Evolutionary conservation across 2,329 filamentous ascomycete genomes (phyloP).

Genomic region (Rhinocladiella mackenziei): DNA sequence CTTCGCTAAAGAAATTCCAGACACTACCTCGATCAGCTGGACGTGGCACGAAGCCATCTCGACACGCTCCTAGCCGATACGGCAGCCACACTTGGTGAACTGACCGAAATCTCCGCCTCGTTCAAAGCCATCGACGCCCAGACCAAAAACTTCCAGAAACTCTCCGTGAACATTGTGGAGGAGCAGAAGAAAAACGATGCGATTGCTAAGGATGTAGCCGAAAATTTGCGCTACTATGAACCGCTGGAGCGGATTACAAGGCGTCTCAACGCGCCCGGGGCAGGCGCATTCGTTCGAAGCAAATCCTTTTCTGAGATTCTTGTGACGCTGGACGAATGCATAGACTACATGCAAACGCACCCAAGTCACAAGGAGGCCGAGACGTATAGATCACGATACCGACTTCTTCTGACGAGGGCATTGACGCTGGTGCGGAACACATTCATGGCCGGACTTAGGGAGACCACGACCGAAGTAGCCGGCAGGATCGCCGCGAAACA

Average conservation of each 20-base stretch:
- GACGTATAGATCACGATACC: conserved; percentile 81
- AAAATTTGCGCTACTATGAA: conserved; percentile 89
- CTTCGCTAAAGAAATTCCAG: conserved; percentile 40
- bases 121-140: conserved; percentile 85
- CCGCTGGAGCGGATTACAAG: conserved; percentile 89
- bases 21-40: conserved; percentile 75
- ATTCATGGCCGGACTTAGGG: conserved; percentile 60
- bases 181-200: conserved; percentile 76
- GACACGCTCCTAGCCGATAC: conserved; percentile 74
- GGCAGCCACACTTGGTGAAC: conserved; percentile 66
- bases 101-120: conserved; percentile 75
- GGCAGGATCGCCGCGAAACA: conserved; percentile 63
- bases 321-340: conserved; percentile 78
- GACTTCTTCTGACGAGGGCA: conserved; percentile 68
- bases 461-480: conserved; percentile 59
- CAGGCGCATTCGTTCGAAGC: conserved; percentile 76
- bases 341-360: conserved; percentile 87
- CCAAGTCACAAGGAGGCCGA: conserved; percentile 81
- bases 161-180: conserved; percentile 80
- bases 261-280: conserved; percentile 85
- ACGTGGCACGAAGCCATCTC: conserved; percentile 75
- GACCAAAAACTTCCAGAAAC: conserved; percentile 86
- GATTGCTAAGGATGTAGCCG: conserved; percentile 78
- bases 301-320: conserved; percentile 86
- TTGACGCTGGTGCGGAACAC: conserved; percentile 64